A percentile compares a stretch with the other conserved stretches of the same genome.
Evolutionary conservation across 129 eudicot genomes (phyloP).

Genomic region (Erigeron canadensis): DNA sequence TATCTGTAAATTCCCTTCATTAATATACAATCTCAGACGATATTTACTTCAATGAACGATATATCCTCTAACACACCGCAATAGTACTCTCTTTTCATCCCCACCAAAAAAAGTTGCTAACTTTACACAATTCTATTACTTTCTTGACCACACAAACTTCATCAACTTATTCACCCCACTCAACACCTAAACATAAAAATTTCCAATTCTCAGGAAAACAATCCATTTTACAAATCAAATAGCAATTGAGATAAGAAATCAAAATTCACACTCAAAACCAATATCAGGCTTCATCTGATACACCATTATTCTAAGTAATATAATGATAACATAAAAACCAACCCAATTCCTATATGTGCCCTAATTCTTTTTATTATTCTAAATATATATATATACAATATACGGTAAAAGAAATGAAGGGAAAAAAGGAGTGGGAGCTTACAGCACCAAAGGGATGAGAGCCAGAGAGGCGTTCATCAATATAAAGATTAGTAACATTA

Average conservation of each 20-base stretch:
- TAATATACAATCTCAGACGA: too few relatives aligned
- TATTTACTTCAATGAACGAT: too few relatives aligned
- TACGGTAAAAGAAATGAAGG: background rate
- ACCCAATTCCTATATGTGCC: background rate
- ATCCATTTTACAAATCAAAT: background rate
- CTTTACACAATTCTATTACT: background rate
- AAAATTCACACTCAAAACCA: too few relatives aligned
- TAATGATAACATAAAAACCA: background rate
- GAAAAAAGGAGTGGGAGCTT: background rate
- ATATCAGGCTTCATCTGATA: too few relatives aligned
- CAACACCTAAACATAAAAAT: background rate
- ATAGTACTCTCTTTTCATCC: background rate
- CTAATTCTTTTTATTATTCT: too few relatives aligned
- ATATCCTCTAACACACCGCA: too few relatives aligned
- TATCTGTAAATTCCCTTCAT: background rate
- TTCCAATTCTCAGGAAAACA: background rate
- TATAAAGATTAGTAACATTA: background rate
- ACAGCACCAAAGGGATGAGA: constrained; percentile 5
- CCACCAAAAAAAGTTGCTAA: background rate
- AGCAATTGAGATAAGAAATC: too few relatives aligned
- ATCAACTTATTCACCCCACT: background rate
- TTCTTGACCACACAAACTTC: background rate
- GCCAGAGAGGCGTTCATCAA: background rate
- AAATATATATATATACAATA: background rate
- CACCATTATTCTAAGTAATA: background rate